phyloP scores from a whole-genome alignment of 2,329 filamentous ascomycete genomes.

The Phyllosticta paracitricarpa region DNA sequence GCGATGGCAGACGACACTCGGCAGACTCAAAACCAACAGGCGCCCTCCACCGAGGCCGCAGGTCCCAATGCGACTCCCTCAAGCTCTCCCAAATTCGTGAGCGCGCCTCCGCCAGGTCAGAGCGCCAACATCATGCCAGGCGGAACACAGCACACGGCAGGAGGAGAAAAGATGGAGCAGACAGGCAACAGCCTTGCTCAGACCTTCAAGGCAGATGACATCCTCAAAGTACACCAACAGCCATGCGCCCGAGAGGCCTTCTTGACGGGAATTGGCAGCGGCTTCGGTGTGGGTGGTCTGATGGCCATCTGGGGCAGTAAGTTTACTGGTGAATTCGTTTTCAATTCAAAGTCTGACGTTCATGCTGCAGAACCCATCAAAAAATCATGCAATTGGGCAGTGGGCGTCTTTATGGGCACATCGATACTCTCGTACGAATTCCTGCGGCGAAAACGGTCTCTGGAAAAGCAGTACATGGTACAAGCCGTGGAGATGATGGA shows the following conservation, averaged over 20 bases:
- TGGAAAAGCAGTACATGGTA: constrained; percentile 76
- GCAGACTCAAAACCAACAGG: constrained; percentile 14
- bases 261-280: constrained; percentile 71
- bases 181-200: constrained; percentile 39
- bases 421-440: constrained; percentile 72
- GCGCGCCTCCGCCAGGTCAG: constrained; percentile 21
- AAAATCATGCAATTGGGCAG: constrained; percentile 74
- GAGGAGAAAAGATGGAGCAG: constrained; percentile 35
- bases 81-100: constrained; percentile 1
- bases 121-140: constrained; percentile 47
- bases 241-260: constrained; percentile 80
- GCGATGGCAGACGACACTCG: constrained; percentile 38
- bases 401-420: constrained; percentile 61
- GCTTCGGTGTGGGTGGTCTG: constrained; percentile 64
- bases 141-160: constrained; percentile 50
- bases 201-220: constrained; percentile 58
- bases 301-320: constrained; percentile 67
- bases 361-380: constrained; percentile 45
- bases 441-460: constrained; percentile 63
- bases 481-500: constrained; percentile 75
- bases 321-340: constrained; percentile 15
- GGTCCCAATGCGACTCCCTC: not conserved
- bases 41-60: not conserved
- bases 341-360: constrained; percentile 12
- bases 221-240: constrained; percentile 61